Base-by-base conservation (phyloP, 331 rosid species). In the Rosa hybrid region DNA sequence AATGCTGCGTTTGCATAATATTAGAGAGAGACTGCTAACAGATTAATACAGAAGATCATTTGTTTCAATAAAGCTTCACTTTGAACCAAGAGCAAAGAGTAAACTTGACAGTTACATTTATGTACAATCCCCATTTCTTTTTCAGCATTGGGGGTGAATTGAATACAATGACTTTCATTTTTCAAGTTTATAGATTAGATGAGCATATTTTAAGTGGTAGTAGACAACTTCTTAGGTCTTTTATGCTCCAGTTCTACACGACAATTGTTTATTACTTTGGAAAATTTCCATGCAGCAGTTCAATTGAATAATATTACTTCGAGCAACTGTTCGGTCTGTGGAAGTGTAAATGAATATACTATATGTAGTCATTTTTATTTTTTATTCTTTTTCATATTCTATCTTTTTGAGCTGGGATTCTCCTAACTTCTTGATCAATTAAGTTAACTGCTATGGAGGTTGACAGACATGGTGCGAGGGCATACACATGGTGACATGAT, bases 391-490 rank as follows among this genome's bases (percentile, higher is more conserved):
- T 39, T 30, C 21, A 65, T 38, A 7, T 38, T 14, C 45, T 8
- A 38, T 30, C 69, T 64, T 11, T 34, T 27, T 30, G 39, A 38
- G 46, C 71, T 7, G 71, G 71, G 46, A 67, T 38, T 67, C 46
- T 67, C 46, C 71, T 38, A 67, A 67, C n/a, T n/a, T n/a, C 8
- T 17, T 68, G 73, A 42, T 68, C 34, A 5, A n/a, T 68, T 68
- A 68, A 30, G 51, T 67, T 38, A 17, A 39, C 71, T 17, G 23
- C 12, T 67, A 10, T 68, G 16, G 73, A 20, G 14, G 17, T 42
- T 42, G 72, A 39, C 30, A 68, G 27, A 39, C 50, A 0, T 68
- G 2, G 12, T 17, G 25, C 12, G 13, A 41, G 18, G 30, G 25
- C 51, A 42, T 27, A 27, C 46, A 34, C 46, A 68, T 67, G 49